A percentile compares a stretch with the other conserved stretches of the same genome.
phyloP scores from a whole-genome alignment of 305 asterid genomes.

The Fraxinus sp. region DNA sequence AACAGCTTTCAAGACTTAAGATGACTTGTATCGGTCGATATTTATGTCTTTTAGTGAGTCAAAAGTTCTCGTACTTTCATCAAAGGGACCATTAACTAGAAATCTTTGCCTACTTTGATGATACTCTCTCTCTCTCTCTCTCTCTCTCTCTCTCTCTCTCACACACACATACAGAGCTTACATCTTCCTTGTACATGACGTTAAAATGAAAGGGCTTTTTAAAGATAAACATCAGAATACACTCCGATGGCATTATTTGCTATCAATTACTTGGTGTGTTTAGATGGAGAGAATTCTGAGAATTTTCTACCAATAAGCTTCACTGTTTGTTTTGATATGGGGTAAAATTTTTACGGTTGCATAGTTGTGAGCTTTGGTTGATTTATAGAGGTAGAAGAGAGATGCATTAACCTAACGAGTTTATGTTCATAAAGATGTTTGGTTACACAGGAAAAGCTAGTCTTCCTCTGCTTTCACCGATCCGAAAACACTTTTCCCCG shows the following conservation, averaged over 20 bases:
- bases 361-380: background rate
- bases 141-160: background rate
- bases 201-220: background rate
- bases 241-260: background rate
- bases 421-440: background rate
- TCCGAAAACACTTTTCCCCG: background rate
- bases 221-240: background rate
- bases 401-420: background rate
- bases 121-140: background rate
- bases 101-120: background rate
- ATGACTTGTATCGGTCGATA: background rate
- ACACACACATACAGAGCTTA: background rate
- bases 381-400: conserved; percentile 10
- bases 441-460: background rate
- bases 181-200: background rate
- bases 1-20: background rate
- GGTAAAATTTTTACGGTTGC: background rate
- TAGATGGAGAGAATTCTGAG: background rate
- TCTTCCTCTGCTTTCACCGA: background rate
- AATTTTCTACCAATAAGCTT: background rate
- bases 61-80: background rate
- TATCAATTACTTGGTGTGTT: background rate
- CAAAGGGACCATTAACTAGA: background rate
- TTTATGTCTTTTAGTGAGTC: background rate
- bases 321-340: background rate